A percentile compares a stretch with the other conserved stretches of the same genome.
Conservation (phyloP, 2,329 filamentous ascomycete genomes). For the Diaporthe longicolla region DNA sequence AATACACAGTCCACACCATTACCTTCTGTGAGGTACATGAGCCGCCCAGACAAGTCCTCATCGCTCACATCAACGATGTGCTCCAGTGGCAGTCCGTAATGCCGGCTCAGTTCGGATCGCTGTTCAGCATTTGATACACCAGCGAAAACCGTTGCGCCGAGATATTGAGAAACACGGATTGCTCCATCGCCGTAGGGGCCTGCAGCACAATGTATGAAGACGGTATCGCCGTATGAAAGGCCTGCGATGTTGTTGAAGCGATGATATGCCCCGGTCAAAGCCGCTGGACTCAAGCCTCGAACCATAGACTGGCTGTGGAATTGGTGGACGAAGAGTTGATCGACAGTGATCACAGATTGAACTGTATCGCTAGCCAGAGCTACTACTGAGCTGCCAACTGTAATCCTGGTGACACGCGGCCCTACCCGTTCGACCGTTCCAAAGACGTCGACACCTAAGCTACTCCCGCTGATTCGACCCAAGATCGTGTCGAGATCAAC, state of each 20-base stretch:
- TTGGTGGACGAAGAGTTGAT: conserved; percentile 53
- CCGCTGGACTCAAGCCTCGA: conserved; percentile 53
- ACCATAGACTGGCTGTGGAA: conserved; percentile 45
- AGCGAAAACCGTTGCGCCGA: conserved; percentile 58
- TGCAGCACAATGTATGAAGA: conserved; percentile 62
- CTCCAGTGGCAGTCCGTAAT: conserved; percentile 51
- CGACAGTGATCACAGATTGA: conserved; percentile 51
- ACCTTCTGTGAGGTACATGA: conserved; percentile 52
- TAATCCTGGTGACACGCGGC: conserved; percentile 49
- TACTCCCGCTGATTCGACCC: conserved; percentile 51
- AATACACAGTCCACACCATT: conserved; percentile 61
- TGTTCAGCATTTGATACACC: conserved; percentile 57
- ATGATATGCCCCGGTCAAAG: conserved; percentile 59
- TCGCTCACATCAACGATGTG: conserved; percentile 53
- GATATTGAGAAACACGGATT: conserved; percentile 55
- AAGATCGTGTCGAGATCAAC: conserved; percentile 55
- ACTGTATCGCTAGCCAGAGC: conserved; percentile 57
- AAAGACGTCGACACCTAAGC: conserved; percentile 58
- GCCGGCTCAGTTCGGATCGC: conserved; percentile 51
- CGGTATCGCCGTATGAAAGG: conserved; percentile 48
- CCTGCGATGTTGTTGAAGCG: conserved; percentile 53
- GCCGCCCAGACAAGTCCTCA: conserved; percentile 39
- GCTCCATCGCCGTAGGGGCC: conserved; percentile 61
- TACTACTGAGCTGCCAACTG: conserved; percentile 58
- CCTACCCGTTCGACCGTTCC: conserved; percentile 56